phyloP scores from a whole-genome alignment of 495 filamentous ascomycete genomes.

The Penicillium pancosmium region DNA sequence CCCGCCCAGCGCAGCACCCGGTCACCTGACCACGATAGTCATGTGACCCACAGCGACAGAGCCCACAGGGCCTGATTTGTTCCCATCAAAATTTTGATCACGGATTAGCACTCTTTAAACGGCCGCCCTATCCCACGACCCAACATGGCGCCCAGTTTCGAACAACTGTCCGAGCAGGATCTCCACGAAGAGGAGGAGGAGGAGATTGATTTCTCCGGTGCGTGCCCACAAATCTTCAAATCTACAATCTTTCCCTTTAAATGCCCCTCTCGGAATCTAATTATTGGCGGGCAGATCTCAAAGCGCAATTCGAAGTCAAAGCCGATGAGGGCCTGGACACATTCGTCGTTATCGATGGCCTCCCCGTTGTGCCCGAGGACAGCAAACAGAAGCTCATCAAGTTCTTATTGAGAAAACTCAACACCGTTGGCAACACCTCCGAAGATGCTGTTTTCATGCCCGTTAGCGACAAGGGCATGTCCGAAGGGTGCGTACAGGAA shows the following conservation, averaged over 20 bases:
- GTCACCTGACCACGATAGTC: too few relatives aligned
- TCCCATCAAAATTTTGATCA: slow-evolving; percentile 26
- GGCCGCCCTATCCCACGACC: slow-evolving; percentile 30
- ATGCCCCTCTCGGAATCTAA: slow-evolving; percentile 36
- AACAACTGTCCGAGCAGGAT: slow-evolving; percentile 75
- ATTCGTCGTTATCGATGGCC: slow-evolving; percentile 93
- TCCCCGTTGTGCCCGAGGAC: slow-evolving; percentile 81
- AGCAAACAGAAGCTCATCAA: slow-evolving; percentile 89
- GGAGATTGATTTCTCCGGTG: slow-evolving; percentile 88
- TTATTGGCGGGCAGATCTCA: slow-evolving; percentile 63
- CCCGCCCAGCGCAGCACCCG: too few relatives aligned
- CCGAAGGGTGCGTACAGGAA: slow-evolving; percentile 68
- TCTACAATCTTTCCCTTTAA: slow-evolving; percentile 18
- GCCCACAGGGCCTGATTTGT: not conserved
- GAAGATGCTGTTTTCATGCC: slow-evolving; percentile 95
- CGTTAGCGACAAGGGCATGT: slow-evolving; percentile 75
- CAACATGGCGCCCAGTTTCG: slow-evolving; percentile 74
- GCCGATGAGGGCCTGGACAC: slow-evolving; percentile 93
- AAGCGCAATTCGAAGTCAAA: slow-evolving; percentile 91
- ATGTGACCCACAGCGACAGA: not conserved
- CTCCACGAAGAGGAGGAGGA: slow-evolving; percentile 84
- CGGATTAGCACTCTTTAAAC: slow-evolving; percentile 10
- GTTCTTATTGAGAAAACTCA: slow-evolving; percentile 90
- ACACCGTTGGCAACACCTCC: slow-evolving; percentile 75
- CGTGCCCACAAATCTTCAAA: slow-evolving; percentile 22